Base-by-base conservation (phyloP, 768 basidiomycete species). In the Trametopsis cervina region DNA sequence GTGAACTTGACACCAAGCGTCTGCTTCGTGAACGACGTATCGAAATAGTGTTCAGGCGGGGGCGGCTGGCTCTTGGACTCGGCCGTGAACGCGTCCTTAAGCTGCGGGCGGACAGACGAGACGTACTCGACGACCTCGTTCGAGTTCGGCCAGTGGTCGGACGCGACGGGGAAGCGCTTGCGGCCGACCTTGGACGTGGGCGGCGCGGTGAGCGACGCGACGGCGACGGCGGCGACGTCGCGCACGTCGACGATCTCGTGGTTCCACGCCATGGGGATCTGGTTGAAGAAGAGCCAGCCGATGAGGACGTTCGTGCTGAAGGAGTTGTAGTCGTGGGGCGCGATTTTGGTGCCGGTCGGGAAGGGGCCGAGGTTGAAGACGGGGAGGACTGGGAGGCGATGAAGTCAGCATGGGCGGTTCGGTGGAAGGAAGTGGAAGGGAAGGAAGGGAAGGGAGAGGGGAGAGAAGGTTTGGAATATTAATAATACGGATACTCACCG, bases 211-310 rank as follows among this genome's bases (percentile, higher is more conserved):
- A 62, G 52, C 2, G 60, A 60, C 2, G 58, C 54, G 20, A 68
- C 54, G 47, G 62, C 61, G 10, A 64, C 52, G 4, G 46, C 38
- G 0, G 66, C 68, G 40, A 66, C 63, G 42, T 70, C 69, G 23
- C 68, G 57, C 1, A 67, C 67, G 53, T 71, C 69, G 40, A 51
- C 46, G n/a, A 33, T 7, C 15, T 33, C 29, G 29, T 7, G 15
- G 29, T 15, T 33, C 9, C 15, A 33, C 9, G 29, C 9, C 15
- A 33, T 33, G 7, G 29, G 29, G 9, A 33, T 7, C 15, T 33
- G 29, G 15, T 7, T 7, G 9, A 33, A 7, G 29, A 33, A 33
- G 9, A 33, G 29, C 15, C 15, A 15, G 29, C 15, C 7, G 29
- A 33, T 7, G 7, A 33, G 7, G 29, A 7, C 15, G 29, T 33